Evolutionary conservation across 176 grass and related monocot species (phyloP).

Genomic region (Tuctoria greenei): DNA sequence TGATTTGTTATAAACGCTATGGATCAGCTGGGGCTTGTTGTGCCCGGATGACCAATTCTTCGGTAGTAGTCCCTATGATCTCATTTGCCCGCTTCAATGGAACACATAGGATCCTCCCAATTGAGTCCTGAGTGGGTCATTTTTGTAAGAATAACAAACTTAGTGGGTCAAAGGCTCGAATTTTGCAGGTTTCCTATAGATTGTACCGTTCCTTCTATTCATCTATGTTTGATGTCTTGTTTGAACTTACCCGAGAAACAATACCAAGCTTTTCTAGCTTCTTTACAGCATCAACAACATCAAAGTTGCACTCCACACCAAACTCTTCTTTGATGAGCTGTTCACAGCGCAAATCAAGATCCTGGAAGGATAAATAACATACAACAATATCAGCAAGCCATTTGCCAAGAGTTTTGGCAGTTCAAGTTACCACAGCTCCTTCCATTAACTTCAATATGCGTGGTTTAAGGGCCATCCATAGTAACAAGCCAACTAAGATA

Average conservation of each 20-base stretch:
- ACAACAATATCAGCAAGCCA: neutral
- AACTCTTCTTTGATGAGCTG: slow-evolving; percentile 85
- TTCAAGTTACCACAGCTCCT: neutral
- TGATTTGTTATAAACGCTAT: slow-evolving; percentile 16
- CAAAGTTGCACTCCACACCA: slow-evolving; percentile 72
- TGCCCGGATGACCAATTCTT: slow-evolving; percentile 79
- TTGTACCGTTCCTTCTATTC: neutral
- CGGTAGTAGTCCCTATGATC: slow-evolving; percentile 85
- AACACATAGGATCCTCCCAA: slow-evolving; percentile 62
- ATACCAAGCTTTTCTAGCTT: slow-evolving; percentile 91
- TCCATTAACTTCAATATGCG: neutral
- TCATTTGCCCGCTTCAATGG: slow-evolving; percentile 82
- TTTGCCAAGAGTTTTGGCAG: neutral
- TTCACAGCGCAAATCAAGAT: slow-evolving; percentile 80
- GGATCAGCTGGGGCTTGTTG: slow-evolving; percentile 35
- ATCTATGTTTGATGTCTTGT: neutral
- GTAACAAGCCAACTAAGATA: neutral
- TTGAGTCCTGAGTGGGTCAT: slow-evolving; percentile 57
- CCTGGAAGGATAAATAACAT: slow-evolving; percentile 42
- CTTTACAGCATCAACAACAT: slow-evolving; percentile 77
- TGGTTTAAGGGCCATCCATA: neutral
- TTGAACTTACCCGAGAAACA: slow-evolving; percentile 75
- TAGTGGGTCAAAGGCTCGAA: neutral
- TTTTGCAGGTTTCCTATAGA: neutral
- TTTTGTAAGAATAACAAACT: slow-evolving; percentile 1